Evolutionary conservation across 129 eudicot species (phyloP).

Genomic region (Tagetes erecta): DNA sequence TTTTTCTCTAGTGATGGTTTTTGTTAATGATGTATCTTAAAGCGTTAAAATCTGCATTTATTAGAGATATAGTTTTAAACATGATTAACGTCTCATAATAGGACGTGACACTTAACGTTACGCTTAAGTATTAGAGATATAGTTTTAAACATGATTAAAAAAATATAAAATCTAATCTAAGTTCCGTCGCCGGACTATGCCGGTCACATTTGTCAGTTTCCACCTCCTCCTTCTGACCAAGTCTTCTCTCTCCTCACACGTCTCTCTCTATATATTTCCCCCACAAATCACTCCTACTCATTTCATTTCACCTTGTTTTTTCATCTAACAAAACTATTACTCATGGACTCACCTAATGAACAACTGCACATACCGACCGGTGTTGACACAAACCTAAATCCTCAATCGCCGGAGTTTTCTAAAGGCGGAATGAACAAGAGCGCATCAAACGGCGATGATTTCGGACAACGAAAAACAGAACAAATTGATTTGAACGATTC

Average conservation of each 20-base stretch:
- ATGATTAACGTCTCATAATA: too few species aligned
- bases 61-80: too few species aligned
- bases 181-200: background rate
- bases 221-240: background rate
- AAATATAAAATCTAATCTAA: too few species aligned
- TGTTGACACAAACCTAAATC: constrained; percentile 6
- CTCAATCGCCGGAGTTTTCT: constrained; percentile 21
- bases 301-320: background rate
- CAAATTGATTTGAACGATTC: constrained; percentile 17
- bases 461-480: constrained; percentile 8
- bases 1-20: too few species aligned
- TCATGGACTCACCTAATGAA: constrained; percentile 24
- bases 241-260: background rate
- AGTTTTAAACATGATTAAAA: too few species aligned
- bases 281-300: background rate
- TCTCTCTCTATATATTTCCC: too few species aligned
- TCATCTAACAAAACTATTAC: background rate
- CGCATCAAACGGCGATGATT: constrained; percentile 19
- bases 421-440: background rate
- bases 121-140: too few species aligned
- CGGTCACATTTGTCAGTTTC: background rate
- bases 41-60: too few species aligned
- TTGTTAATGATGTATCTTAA: too few species aligned
- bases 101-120: too few species aligned
- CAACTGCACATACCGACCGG: constrained; percentile 17